Base-by-base conservation (phyloP, 352 stramenopile species). In the Phytophthora crassamura region DNA sequence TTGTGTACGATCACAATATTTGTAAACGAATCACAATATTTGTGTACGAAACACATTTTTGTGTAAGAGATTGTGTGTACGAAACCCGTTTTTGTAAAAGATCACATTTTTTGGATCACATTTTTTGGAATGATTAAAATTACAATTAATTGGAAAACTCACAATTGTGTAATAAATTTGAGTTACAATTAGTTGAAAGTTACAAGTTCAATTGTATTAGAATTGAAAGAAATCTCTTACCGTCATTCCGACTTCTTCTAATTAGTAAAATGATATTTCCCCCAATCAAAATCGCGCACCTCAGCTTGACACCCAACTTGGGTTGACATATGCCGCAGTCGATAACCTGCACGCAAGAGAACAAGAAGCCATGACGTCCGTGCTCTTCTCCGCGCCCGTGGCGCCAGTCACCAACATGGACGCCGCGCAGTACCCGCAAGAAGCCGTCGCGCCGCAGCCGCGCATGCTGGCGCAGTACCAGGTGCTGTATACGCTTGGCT, bases 401-500 rank as follows among this genome's bases (percentile, higher is more conserved):
- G 64, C 60, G 9, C 48, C 69, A 71, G 64, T 69, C n/a, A 15
- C 57, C 25, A 74, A 71, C n/a, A 74, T 74, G 51, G 65, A 77
- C 36, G n/a, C 57, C 25, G 7, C 63, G 20, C 46, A 64, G 20
- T 68, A 74, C 60, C 7, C 65, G 15, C 32, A 41, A 35, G 20
- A 42, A 36, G 14, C 64, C 46, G 28, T 14, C 35, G 12, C 46
- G 30, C 16, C 51, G 34, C 58, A 49, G 52, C 58, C 69, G 55
- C 80, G 85, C 55, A 90, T 91, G 73, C 73, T 93, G 45, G 87
- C 85, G 71, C 79, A 92, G 51, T 91, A 82, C 58, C 71, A 83
- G 41, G 86, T 96, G 59, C 72, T 84, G 34, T 79, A 95, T 47
- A 96, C 88, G 22, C 80, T 96, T 28, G 88, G 88, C 45, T 88